Base-by-base conservation (phyloP, 2,329 filamentous ascomycete genomes). In the Paraphoma sp. region DNA sequence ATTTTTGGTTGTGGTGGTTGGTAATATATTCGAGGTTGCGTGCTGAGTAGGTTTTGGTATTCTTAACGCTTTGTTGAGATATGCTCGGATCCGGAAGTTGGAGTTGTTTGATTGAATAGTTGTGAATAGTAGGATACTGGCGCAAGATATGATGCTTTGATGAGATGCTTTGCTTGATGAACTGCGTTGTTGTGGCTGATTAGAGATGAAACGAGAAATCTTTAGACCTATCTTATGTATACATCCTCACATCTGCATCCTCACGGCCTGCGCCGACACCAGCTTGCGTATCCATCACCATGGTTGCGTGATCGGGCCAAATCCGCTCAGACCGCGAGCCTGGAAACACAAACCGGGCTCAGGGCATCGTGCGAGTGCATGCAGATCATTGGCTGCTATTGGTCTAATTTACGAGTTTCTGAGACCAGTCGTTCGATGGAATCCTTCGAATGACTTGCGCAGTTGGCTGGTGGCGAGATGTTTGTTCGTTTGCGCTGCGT, bases 391-490 rank as follows among this genome's bases (percentile, higher is more conserved):
- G 4, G 17, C 14, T n/a, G 10, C 48, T 48, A 63, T 63, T 65
- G 60, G 63, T 41, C 47, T 11, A 9, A 6, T 11, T 9, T 14
- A 8, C 7, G 6, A 6, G 43, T n/a, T 43, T 16, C 16, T 23
- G 31, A 29, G 14, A 33, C 29, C 30, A n/a, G 56, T 68, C 67
- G 63, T 51, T 58, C 60, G 60, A 67, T 63, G 49, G 38, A 28
- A 17, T 16, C 30, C 42, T 40, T 42, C 41, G 46, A 54, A 54
- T 44, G 54, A 28, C 42, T 33, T 33, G 46, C 14, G 16, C 9
- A 16, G 40, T 38, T 18, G 40, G 29, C 31, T 56, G 65, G 67
- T 70, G 67, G 67, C 60, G 67, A 70, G 64, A 67, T 40, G 61
- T 53, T 58, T 43, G 29, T 29, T 38, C 23, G 33, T 48, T 31